Evolutionary conservation across 352 stramenopile species (phyloP), one percentile per base, ranked within the genome.

Genomic region (Stramenopiles sp.): DNA sequence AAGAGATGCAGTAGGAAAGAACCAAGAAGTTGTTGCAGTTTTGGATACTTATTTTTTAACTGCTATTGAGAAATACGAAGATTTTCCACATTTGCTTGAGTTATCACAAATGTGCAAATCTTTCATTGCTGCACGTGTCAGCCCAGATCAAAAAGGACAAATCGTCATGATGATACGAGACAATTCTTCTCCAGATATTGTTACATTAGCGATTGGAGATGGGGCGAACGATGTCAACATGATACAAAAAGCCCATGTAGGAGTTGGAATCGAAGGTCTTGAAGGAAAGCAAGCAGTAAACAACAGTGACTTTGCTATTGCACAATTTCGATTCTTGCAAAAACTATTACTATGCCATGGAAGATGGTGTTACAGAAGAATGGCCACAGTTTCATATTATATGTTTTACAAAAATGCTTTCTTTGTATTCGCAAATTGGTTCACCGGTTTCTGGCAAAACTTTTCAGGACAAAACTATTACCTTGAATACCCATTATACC

Each of bases 151-250:
- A n/a, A 69, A 69, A 69, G 53, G 53, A 20, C 53, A 69, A n/a
- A 69, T 69, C n/a, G 53, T 69, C 20, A 69, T 30, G 33, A 43
- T 78, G 43, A n/a, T 6, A 0, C 6, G 81, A 1, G 20, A 27
- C 53, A 69, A 80, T 13, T 79, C 73, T 63, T n/a, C 53, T 20
- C 20, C 20, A n/a, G 53, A 69, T 23, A n/a, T 69, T 69, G 53
- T 69, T 20, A 69, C 53, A n/a, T n/a, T 69, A n/a, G 20, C 53
- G 53, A 69, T 69, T 69, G 53, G 53, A 27, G 92, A 97, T 81
- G 92, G 92, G 20, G 92, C 92, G 6, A 97, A 97, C 80, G 92
- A 97, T 78, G 92, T 97, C 1, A 89, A 85, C 4, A 97, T 97
- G 93, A 96, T 97, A 23, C 92, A 97, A 83, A 88, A 90, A 0